Conservation (phyloP, 495 filamentous ascomycete genomes). For the Neurospora terricola region DNA sequence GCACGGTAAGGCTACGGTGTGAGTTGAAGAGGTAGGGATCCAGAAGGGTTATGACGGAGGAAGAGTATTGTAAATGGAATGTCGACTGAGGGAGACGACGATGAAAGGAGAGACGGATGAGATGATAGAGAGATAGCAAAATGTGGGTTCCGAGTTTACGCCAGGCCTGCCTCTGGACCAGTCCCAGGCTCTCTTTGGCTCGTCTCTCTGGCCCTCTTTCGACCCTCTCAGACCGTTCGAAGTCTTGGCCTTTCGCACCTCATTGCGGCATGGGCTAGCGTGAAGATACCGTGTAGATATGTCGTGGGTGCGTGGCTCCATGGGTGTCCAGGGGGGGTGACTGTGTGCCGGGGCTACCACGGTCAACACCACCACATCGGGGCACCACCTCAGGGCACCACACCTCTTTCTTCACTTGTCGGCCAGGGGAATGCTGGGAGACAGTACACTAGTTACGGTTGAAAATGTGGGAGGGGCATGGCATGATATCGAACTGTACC, state of each 20-base stretch:
- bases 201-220: not conserved
- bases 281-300: not conserved
- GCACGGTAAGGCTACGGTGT: not conserved
- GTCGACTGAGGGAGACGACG: not conserved
- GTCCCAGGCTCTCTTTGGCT: not conserved
- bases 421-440: not conserved
- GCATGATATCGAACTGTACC: constrained; percentile 2
- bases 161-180: not conserved
- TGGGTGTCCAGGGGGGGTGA: not conserved
- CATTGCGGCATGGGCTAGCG: not conserved
- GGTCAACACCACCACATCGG: not conserved
- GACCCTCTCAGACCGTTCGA: not conserved
- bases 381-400: not conserved
- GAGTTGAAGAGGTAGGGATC: not conserved
- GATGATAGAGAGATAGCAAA: not conserved
- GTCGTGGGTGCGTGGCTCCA: not conserved
- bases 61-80: not conserved
- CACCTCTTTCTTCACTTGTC: not conserved
- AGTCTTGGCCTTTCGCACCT: not conserved
- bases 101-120: not conserved
- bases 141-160: not conserved
- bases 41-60: not conserved
- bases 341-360: not conserved
- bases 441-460: not conserved
- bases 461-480: constrained; percentile 1